Conservation (phyloP, 106 monocot genomes). For the Dioscorea dumetorum region DNA sequence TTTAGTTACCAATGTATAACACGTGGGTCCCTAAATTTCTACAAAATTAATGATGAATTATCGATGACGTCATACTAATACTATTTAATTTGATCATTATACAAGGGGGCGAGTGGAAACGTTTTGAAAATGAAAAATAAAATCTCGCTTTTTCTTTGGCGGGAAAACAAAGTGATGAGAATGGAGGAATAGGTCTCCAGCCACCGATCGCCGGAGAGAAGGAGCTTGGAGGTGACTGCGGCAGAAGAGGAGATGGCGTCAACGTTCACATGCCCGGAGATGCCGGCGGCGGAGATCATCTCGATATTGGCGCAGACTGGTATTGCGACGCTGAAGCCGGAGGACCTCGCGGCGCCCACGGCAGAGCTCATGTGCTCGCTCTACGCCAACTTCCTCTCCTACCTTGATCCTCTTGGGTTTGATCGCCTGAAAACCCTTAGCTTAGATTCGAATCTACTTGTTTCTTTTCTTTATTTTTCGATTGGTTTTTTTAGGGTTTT, state of each 20-base stretch:
- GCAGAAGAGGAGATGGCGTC: conserved; percentile 10
- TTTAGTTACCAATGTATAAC: too few relatives aligned
- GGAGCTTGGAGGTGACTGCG: not conserved
- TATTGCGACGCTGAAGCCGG: conserved; percentile 16
- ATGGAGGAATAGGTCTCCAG: not conserved
- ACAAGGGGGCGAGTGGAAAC: too few relatives aligned
- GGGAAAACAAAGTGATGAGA: not conserved
- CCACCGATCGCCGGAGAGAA: not conserved
- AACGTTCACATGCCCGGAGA: conserved; percentile 28
- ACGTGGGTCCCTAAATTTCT: too few relatives aligned
- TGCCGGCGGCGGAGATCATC: conserved; percentile 25
- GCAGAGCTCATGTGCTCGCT: conserved; percentile 26
- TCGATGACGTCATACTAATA: too few relatives aligned
- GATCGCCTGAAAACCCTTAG: not conserved
- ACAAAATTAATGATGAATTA: too few relatives aligned
- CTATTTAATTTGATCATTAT: too few relatives aligned
- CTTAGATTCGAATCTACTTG: not conserved
- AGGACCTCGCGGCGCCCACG: conserved; percentile 32
- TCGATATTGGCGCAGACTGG: conserved; percentile 10
- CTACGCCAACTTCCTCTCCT: conserved; percentile 31
- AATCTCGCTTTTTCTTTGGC: not conserved
- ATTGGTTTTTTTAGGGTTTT: not conserved
- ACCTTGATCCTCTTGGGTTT: conserved; percentile 39
- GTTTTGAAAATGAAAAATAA: too few relatives aligned
- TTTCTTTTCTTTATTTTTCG: not conserved